Base-by-base conservation (phyloP, 495 filamentous ascomycete genomes). In the Xylaria curta region DNA sequence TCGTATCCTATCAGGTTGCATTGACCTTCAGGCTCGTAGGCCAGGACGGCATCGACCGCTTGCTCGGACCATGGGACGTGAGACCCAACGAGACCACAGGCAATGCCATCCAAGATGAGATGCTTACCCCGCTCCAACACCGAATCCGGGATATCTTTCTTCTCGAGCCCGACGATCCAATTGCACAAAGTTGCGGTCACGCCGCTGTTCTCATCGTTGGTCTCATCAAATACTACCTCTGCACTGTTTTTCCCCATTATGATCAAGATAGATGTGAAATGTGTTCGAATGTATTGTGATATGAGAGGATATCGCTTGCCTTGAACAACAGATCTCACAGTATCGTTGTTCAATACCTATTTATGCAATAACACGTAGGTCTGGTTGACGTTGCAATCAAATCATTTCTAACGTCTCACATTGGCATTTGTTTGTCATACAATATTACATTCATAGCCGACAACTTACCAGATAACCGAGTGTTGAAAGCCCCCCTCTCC, bases 41-140 rank as follows among this genome's bases (percentile, higher is more conserved):
- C 72, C 28, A 81, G 65, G 1, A 84, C 66, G 6, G 76, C 80
- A 9, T 81, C 69, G 42, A 78, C 72, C 2, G 81, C 83, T 26
- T 77, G 78, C 59, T 83, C 75, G 2, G 82, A 81, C 81, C 80
- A 85, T 13, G 81, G 79, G 24, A 84, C 69, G 54, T 79, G 81
- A 51, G 82, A 75, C 1, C 82, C 84, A 13, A 85, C 73, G 10
- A 86, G 64, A n/a, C 59, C 80, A 69, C 81, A 86, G 4, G 74
- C 80, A 1, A 86, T 63, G 24, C 84, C 84, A 68, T 87, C 85
- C 0, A 86, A 73, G 24, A 87, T 80, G 13, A 85, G 74, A 74
- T 85, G 77, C 72, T 86, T 85, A 4, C 79, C 80, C 21, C 82
- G 74, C 53, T 61, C 56, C 17, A 72, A 21, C 31, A 72, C 71